Evolutionary conservation across 1,139 yeast species (phyloP).

Genomic region (Meyerozyma sp.): DNA sequence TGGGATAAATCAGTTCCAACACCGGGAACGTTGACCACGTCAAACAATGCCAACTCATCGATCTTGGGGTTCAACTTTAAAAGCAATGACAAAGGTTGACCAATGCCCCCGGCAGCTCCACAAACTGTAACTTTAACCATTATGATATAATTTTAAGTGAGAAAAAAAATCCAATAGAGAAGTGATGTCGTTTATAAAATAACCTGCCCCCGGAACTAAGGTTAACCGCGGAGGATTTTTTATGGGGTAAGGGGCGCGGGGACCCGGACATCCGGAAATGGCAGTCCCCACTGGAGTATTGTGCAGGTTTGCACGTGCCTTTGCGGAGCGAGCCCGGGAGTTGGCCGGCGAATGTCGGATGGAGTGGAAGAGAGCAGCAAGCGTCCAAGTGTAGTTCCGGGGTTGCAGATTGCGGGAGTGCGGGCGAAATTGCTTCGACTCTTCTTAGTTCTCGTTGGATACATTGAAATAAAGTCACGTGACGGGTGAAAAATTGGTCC

Average conservation of each 20-base stretch:
- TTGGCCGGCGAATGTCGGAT: too few species aligned
- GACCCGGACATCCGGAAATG: background rate
- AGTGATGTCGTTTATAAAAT: background rate
- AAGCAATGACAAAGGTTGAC: conserved; percentile 92
- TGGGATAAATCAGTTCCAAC: conserved; percentile 96
- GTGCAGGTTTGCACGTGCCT: background rate
- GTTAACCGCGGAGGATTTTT: background rate
- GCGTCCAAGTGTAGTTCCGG: background rate
- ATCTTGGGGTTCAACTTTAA: conserved; percentile 85
- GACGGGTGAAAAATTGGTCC: background rate
- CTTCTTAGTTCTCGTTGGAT: too few species aligned
- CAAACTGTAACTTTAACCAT: conserved; percentile 76
- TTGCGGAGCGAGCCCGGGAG: background rate
- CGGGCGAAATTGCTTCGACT: too few species aligned
- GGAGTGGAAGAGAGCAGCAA: too few species aligned
- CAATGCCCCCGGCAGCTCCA: conserved; percentile 99
- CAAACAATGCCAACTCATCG: conserved; percentile 81
- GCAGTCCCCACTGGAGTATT: background rate
- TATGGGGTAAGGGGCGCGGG: conserved; percentile 1
- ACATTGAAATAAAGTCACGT: background rate
- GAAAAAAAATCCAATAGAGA: too few species aligned
- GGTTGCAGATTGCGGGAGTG: background rate
- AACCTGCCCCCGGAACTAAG: background rate
- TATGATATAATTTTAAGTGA: conserved; percentile 1
- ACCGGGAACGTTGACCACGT: conserved; percentile 92